Base-by-base conservation (phyloP, 306 rosid species). In the Elaeagnus macrophylla region DNA sequence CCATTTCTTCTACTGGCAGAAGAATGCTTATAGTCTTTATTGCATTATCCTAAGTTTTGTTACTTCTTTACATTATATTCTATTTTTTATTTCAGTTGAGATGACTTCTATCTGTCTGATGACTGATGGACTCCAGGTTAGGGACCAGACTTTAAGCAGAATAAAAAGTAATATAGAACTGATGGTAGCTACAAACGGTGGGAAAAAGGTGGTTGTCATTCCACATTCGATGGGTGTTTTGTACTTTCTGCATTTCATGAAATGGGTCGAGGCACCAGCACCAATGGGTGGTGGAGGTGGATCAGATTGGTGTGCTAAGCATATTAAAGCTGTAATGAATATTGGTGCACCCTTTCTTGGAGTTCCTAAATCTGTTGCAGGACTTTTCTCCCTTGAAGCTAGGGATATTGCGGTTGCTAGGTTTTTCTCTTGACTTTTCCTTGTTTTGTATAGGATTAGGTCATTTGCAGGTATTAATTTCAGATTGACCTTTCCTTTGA, bases 151-250 rank as follows among this genome's bases (percentile, higher is more conserved):
- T 53, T 79, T 89, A 42, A 82, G 86, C 61, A 72, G 81, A 68
- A 64, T 89, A 84, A 89, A 80, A 84, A 85, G 95, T 72, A 69
- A 75, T 53, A 80, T 89, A 60, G 97, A 89, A 78, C 77, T 85
- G 37, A 66, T 89, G 84, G 76, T 55, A 56, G 60, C 53, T 38
- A 78, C 81, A 57, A 85, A 80, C 67, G 88, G 93, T 32, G 10
- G 72, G 25, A 80, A 76, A 82, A 85, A 78, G 73, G 95, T 89
- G 77, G 88, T 82, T 17, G 93, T 89, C 72, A 84, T 89, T 65
- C 91, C 97, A 36, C 91, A 88, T 63, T 82, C 94, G 32, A 84
- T 76, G 88, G 94, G 94, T 52, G 73, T 63, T 51, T 62, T 69
- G 54, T 88, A 84, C 67, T 84, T 84, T 65, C 88, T 84, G 14